Evolutionary conservation across 164 flowering plant species (phyloP).

Genomic region (Sextonia rubra): DNA sequence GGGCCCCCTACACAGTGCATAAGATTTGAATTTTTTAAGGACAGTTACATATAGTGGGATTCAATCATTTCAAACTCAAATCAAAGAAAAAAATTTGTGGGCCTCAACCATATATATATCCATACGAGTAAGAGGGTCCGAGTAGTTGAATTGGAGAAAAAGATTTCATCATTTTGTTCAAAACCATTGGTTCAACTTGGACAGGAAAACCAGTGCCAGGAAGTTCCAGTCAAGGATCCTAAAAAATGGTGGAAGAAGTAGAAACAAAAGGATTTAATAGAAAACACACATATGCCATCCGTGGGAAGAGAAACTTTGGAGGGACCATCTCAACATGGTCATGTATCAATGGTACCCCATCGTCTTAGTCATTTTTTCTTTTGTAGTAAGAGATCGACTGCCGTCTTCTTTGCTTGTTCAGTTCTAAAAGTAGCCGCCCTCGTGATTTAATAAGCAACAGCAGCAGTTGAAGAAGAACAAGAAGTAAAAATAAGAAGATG

Average conservation of each 20-base stretch:
- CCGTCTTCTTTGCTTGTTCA: background rate
- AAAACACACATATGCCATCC: background rate
- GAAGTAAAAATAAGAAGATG: background rate
- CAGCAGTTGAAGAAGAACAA: background rate
- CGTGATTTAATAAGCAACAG: background rate
- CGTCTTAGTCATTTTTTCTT: background rate
- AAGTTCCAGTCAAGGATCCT: background rate
- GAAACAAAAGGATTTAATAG: background rate
- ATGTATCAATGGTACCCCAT: background rate
- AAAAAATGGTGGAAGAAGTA: background rate
- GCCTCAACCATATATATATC: no score
- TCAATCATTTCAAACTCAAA: no score
- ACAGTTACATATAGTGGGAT: no score
- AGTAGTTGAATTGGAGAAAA: no score
- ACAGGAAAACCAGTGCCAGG: no score
- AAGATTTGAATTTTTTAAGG: no score
- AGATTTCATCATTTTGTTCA: no score
- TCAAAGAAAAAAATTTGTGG: no score
- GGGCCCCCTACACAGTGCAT: no score
- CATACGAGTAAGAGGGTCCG: no score
- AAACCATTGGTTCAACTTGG: no score
- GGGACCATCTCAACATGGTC: background rate
- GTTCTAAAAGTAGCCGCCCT: background rate
- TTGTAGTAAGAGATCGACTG: background rate
- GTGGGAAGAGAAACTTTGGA: background rate